Percentiles rank a stretch among this genome's conserved stretches.
These are phyloP conservation scores for Tagetes erecta DNA, from an alignment of 129 eudicot species.

Conservation along the genomic window DNA sequence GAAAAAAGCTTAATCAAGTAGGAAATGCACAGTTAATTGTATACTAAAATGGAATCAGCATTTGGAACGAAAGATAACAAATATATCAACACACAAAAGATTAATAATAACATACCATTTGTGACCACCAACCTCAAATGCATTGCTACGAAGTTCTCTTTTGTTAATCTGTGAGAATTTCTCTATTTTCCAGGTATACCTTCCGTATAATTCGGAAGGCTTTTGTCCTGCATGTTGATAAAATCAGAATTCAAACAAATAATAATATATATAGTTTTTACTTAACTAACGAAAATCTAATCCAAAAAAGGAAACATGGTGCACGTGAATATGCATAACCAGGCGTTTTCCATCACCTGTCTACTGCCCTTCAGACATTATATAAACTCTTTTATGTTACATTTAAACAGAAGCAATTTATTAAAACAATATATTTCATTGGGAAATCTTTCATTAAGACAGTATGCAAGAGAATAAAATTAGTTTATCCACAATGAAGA, in stretches of 20 bases:
- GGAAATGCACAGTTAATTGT: not conserved
- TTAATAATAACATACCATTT: slow-evolving; percentile 59
- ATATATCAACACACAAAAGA: not conserved
- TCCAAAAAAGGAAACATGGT: not conserved
- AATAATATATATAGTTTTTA: not conserved
- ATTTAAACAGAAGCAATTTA: slow-evolving; percentile 7
- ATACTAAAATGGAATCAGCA: slow-evolving; percentile 11
- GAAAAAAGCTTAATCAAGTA: not conserved
- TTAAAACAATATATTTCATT: too few relatives aligned
- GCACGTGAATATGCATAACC: not conserved
- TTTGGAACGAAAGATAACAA: slow-evolving; percentile 1
- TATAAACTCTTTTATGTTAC: slow-evolving; percentile 2
- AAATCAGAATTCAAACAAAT: not conserved
- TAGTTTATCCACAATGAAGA: slow-evolving; percentile 2
- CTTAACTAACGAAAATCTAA: not conserved
- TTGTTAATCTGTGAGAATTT: slow-evolving; percentile 87
- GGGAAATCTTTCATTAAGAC: too few relatives aligned
- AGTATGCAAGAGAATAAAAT: too few relatives aligned
- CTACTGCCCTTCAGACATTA: not conserved
- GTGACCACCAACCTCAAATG: slow-evolving; percentile 90
- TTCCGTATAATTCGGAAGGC: slow-evolving; percentile 80
- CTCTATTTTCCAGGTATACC: slow-evolving; percentile 90
- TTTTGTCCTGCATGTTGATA: slow-evolving; percentile 55
- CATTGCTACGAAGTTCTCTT: slow-evolving; percentile 92
- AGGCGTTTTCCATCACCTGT: not conserved